Evolutionary conservation across 371 early-diverging fungal species (phyloP), one percentile per base, ranked within the genome.

Genomic region (Mortierella sp.): DNA sequence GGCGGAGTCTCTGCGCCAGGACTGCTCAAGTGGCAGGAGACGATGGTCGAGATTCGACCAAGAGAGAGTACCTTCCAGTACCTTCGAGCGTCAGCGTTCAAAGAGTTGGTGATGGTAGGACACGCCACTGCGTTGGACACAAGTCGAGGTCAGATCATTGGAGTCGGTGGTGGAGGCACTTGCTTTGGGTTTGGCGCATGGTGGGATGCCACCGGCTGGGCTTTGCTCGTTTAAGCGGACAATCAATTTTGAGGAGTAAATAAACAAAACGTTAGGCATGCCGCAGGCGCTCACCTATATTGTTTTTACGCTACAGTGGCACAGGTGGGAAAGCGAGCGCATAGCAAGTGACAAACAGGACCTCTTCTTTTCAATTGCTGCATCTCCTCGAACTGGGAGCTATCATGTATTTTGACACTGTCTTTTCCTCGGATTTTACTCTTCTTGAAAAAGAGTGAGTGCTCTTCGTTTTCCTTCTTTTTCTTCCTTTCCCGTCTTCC

Each of bases 141-240:
- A 38, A 70, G 48, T 10, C 80, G 82, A 14, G 56, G 43, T 11
- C 77, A 80, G 63, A 49, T 86, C 75, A 68, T 86, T 72, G 82
- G 87, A 21, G 71, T 82, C 21, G 87, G 87, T 24, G 87, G 87
- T 12, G 87, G 87, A 51, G 87, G 87, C 35, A 82, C 82, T 8
- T 86, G 87, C 71, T 86, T 86, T 73, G 87, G 87, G 3, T 86
- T 86, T 72, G 87, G 87, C 4, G 82, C 82, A 29, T 82, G 82
- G 82, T 86, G 82, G 80, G 87, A 86, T 75, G 54, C 77, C 18
- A 7, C 60, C 0, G 70, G 70, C 12, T 86, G 87, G 87, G 87
- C 83, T 65, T 73, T 81, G 48, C 63, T 70, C 41, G 21, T 81
- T 27, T 81, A 76, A 68, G 60, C 60, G 29, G 72, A 29, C 8